Evolutionary conservation across 345 rosid species (phyloP).

Genomic region (Arabis hirsuta): DNA sequence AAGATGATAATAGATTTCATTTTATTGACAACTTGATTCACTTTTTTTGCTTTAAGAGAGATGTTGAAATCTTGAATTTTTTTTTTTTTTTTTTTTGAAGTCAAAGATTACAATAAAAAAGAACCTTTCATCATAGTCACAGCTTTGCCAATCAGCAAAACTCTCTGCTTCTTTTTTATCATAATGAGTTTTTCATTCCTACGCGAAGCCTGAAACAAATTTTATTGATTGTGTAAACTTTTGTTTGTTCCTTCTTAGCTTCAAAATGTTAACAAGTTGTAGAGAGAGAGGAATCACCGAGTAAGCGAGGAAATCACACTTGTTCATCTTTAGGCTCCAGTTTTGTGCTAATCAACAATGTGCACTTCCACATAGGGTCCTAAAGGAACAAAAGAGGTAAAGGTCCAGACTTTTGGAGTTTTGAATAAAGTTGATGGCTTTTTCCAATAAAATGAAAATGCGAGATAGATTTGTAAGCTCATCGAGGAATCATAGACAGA

Average conservation of each 20-base stretch:
- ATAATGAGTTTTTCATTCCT: slow-evolving; percentile 62
- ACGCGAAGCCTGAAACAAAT: slow-evolving; percentile 51
- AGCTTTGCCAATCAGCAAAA: slow-evolving; percentile 66
- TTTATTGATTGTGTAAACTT: neutral
- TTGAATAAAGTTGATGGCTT: neutral
- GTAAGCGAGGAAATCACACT: slow-evolving; percentile 58
- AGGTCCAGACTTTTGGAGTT: neutral
- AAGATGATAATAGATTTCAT: slow-evolving; percentile 1
- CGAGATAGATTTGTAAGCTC: slow-evolving; percentile 49
- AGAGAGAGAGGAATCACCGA: slow-evolving; percentile 39
- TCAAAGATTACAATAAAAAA: slow-evolving; percentile 48
- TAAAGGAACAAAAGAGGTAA: slow-evolving; percentile 18
- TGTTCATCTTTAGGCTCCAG: slow-evolving; percentile 71
- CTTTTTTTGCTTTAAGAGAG: neutral
- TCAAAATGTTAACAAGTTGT: neutral
- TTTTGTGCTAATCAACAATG: slow-evolving; percentile 68
- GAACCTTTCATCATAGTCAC: slow-evolving; percentile 62
- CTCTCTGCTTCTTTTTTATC: slow-evolving; percentile 56
- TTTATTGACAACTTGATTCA: neutral
- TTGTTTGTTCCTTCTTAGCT: neutral
- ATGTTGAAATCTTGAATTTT: neutral
- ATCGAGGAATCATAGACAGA: slow-evolving; percentile 62
- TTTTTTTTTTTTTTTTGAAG: neutral
- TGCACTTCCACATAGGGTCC: slow-evolving; percentile 76
- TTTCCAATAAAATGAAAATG: too few relatives aligned